Evolutionary conservation across 345 rosid genomes (phyloP).

Genomic region (Leavenworthia alabamica): DNA sequence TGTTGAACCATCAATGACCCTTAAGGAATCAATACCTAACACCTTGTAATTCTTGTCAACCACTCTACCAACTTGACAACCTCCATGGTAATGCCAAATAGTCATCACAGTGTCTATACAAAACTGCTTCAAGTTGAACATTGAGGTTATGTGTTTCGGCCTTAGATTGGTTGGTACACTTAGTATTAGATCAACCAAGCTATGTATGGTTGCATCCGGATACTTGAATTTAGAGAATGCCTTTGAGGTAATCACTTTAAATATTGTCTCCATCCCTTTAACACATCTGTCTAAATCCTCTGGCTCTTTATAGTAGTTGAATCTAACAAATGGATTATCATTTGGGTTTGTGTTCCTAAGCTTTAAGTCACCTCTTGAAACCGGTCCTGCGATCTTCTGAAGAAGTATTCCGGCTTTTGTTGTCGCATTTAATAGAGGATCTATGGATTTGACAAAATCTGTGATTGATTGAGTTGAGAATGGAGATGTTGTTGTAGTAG

Average conservation of each 20-base stretch:
- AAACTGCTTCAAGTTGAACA: constrained; percentile 48
- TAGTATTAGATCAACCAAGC: constrained; percentile 33
- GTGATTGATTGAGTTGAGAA: constrained; percentile 29
- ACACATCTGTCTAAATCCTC: constrained; percentile 57
- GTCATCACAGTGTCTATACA: constrained; percentile 61
- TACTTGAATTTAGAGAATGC: constrained; percentile 52
- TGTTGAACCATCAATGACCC: constrained; percentile 64
- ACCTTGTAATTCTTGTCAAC: constrained; percentile 54
- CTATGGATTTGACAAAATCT: constrained; percentile 28
- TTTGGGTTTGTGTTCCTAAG: constrained; percentile 41
- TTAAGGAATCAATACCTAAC: constrained; percentile 40
- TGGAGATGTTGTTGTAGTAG: constrained; percentile 13
- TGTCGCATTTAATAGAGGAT: constrained; percentile 34
- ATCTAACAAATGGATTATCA: constrained; percentile 60
- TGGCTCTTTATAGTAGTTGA: constrained; percentile 66
- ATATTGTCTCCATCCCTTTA: constrained; percentile 45
- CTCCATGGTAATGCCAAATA: constrained; percentile 73
- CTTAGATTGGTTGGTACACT: constrained; percentile 53
- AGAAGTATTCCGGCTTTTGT: constrained; percentile 43
- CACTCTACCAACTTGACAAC: constrained; percentile 58
- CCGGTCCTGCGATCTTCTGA: constrained; percentile 50
- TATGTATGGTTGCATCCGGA: constrained; percentile 27
- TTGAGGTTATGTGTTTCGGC: constrained; percentile 36
- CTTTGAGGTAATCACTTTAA: constrained; percentile 42
- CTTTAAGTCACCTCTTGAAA: constrained; percentile 55